Evolutionary conservation across 2,329 filamentous ascomycete species (phyloP).

Genomic region (Aureobasidium sp.): DNA sequence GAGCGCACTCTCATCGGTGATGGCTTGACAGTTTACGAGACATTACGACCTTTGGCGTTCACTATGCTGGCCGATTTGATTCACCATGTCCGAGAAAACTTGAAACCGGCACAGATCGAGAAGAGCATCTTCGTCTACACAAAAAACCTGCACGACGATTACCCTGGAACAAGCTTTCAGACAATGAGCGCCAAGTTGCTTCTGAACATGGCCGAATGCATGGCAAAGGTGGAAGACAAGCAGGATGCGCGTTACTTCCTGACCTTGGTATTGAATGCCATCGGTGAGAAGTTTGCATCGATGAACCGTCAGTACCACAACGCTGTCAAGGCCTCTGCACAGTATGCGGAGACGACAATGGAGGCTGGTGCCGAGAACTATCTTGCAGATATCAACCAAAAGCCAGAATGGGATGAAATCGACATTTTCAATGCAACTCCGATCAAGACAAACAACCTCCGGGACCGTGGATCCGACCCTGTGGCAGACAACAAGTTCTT

Average conservation of each 20-base stretch:
- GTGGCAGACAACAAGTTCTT: constrained; percentile 96
- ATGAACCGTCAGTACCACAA: constrained; percentile 98
- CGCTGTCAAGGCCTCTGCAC: constrained; percentile 82
- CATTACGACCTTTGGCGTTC: constrained; percentile 89
- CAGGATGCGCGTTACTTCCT: constrained; percentile 90
- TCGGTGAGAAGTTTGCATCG: constrained; percentile 93
- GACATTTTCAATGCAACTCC: constrained; percentile 96
- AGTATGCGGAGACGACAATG: constrained; percentile 55
- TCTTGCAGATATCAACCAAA: constrained; percentile 70
- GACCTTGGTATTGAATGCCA: constrained; percentile 95
- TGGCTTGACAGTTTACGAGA: constrained; percentile 92
- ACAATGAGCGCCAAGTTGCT: constrained; percentile 98
- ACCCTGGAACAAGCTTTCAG: constrained; percentile 96
- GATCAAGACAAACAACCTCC: constrained; percentile 88
- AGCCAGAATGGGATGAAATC: constrained; percentile 94
- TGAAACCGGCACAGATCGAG: constrained; percentile 83
- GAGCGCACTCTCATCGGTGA: constrained; percentile 92
- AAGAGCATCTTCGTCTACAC: constrained; percentile 97
- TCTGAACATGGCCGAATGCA: constrained; percentile 96
- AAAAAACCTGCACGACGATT: constrained; percentile 88
- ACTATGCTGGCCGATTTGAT: constrained; percentile 98
- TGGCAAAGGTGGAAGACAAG: constrained; percentile 88
- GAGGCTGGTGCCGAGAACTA: constrained; percentile 69
- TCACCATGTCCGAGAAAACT: constrained; percentile 87
- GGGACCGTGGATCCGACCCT: constrained; percentile 81